Conservation (phyloP, 441 rosid species). For the Hura crepitans region DNA sequence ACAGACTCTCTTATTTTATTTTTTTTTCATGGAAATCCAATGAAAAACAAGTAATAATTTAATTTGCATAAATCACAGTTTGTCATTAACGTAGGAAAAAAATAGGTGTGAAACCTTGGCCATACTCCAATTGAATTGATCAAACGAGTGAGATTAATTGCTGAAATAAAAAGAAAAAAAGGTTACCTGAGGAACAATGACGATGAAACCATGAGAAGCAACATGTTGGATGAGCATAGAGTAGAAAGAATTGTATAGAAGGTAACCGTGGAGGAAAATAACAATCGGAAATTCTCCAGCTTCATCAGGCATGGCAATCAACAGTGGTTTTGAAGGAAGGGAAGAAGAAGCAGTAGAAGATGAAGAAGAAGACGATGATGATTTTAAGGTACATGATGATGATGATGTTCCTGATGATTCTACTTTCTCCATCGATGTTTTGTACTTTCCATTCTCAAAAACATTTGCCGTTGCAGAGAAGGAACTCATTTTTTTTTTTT, state of each 20-base stretch:
- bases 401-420: constrained; percentile 35
- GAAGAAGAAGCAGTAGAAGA: too few relatives aligned
- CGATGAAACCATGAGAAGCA: constrained; percentile 88
- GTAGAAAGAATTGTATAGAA: constrained; percentile 69
- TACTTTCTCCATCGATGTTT: constrained; percentile 36
- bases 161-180: not conserved
- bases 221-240: constrained; percentile 74
- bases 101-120: not conserved
- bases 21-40: too few relatives aligned
- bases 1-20: too few relatives aligned
- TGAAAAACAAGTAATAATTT: too few relatives aligned
- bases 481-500: constrained; percentile 16
- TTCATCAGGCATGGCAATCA: constrained; percentile 56
- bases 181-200: constrained; percentile 74
- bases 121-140: not conserved
- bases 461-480: constrained; percentile 28
- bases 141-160: not conserved
- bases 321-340: constrained; percentile 66
- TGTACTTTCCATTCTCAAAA: constrained; percentile 49
- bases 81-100: too few relatives aligned
- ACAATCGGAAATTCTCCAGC: constrained; percentile 64
- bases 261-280: constrained; percentile 70
- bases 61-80: too few relatives aligned
- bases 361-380: constrained; percentile 14
- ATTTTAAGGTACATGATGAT: constrained; percentile 13